Evolutionary conservation across 371 early-diverging fungal genomes (phyloP).

Genomic region (Syncephalis fuscata): DNA sequence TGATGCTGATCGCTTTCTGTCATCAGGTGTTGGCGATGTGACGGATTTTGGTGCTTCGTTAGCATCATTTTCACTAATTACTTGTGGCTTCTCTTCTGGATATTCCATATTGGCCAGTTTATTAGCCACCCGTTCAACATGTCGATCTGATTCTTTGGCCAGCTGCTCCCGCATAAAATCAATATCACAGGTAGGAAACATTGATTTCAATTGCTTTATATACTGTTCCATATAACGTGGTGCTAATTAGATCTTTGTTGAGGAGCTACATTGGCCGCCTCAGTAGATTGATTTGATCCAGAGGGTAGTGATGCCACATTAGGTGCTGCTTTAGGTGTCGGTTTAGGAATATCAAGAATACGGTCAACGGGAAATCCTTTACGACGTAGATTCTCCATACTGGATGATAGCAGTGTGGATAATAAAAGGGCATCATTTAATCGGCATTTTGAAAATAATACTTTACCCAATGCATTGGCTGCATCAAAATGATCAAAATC

Average conservation of each 20-base stretch:
- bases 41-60: constrained; percentile 1
- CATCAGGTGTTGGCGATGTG: neutral
- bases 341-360: constrained; percentile 24
- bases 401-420: constrained; percentile 40
- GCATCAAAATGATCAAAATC: constrained; percentile 71
- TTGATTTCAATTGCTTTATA: constrained; percentile 24
- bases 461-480: constrained; percentile 33
- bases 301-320: constrained; percentile 1
- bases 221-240: constrained; percentile 16
- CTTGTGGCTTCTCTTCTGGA: constrained; percentile 15
- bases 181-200: constrained; percentile 56
- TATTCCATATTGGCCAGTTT: constrained; percentile 39
- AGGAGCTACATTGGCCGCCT: neutral
- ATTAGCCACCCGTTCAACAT: constrained; percentile 38
- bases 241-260: neutral
- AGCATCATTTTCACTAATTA: constrained; percentile 1
- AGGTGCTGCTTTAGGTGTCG: constrained; percentile 12
- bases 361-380: constrained; percentile 86
- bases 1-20: neutral
- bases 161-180: constrained; percentile 33
- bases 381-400: constrained; percentile 32
- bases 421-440: constrained; percentile 51
- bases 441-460: constrained; percentile 32
- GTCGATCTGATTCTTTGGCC: constrained; percentile 27
- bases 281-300: constrained; percentile 10